Evolutionary conservation across 2,329 filamentous ascomycete genomes (phyloP), one percentile per base, ranked within the genome.

Genomic region (Beauveria sp.): DNA sequence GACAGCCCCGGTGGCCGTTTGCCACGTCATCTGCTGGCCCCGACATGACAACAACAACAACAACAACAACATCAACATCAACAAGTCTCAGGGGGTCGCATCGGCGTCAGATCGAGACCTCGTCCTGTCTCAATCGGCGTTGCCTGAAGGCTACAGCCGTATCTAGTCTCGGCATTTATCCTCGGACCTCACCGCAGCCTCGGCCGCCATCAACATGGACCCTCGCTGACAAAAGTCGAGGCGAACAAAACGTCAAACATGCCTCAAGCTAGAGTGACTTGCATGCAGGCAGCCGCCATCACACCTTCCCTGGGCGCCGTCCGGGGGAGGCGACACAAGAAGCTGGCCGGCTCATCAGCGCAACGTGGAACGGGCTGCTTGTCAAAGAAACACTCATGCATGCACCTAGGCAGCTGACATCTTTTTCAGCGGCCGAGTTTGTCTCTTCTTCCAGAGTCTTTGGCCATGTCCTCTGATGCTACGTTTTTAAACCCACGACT

Each of bases 91-190:
- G 24, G 42, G 53, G 53, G 26, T 46, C 22, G 34, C 42, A n/a
- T 56, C n/a, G 12, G 53, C 42, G 2, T 56, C 53, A 56, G 53
- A 46, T 56, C 53, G 53, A 56, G 40, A 34, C 53, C 40, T 56
- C 40, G 10, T 45, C 18, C 10, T 45, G 38, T 45, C 40, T 45
- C 40, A 24, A 40, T 43, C 22, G 22, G 4, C 20, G 10, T 46
- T 20, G 24, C 12, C 22, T 26, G 6, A 26, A 22, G 30, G 30
- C 30, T 34, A 34, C 30, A 34, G 30, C 30, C 5, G 26, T 20
- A 30, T 28, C 26, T 22, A 38, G 20, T n/a, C 28, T 28, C 16
- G 16, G 28, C 16, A 51, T 49, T 18, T 34, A 20, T 51, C 28
- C 28, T 42, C 30, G 18, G 18, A 24, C 18, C 42, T 56, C 53